A percentile compares a stretch with the other conserved stretches of the same genome.
Conservation (phyloP, 192 early-diverging fungal species). For the Haplosporangium gracile region DNA sequence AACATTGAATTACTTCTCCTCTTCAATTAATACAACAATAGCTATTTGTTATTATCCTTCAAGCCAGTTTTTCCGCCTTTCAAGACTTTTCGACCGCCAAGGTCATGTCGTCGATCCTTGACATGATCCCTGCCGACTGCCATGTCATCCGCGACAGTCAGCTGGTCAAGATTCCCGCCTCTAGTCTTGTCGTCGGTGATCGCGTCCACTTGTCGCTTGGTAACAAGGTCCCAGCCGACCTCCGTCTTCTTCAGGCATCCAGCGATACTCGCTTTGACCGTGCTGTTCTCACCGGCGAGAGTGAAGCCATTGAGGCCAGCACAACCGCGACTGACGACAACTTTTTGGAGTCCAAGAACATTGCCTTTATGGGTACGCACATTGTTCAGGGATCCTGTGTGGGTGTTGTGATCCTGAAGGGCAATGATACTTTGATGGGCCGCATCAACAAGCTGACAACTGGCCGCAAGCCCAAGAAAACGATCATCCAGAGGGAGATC, state of each 20-base stretch:
- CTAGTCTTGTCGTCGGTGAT: slow-evolving; percentile 81
- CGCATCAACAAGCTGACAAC: slow-evolving; percentile 73
- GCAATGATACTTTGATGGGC: slow-evolving; percentile 83
- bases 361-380: slow-evolving; percentile 80
- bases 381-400: slow-evolving; percentile 79
- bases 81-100: slow-evolving; percentile 77
- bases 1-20: not conserved
- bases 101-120: slow-evolving; percentile 80
- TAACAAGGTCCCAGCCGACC: slow-evolving; percentile 83
- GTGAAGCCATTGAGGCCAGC: slow-evolving; percentile 73
- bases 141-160: slow-evolving; percentile 79
- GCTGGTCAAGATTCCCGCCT: slow-evolving; percentile 60
- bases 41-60: slow-evolving; percentile 74
- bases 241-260: slow-evolving; percentile 73
- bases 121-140: slow-evolving; percentile 74
- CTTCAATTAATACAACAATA: not conserved
- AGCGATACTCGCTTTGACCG: slow-evolving; percentile 85
- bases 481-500: slow-evolving; percentile 74
- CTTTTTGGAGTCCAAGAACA: slow-evolving; percentile 84
- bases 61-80: slow-evolving; percentile 77
- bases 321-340: slow-evolving; percentile 76
- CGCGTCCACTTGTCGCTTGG: slow-evolving; percentile 76
- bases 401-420: slow-evolving; percentile 84
- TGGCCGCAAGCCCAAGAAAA: slow-evolving; percentile 46
- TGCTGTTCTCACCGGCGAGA: slow-evolving; percentile 83